Percentiles rank a stretch among this genome's conserved stretches.
Conservation (phyloP, 495 filamentous ascomycete species). For the Podospora fimiseda region DNA sequence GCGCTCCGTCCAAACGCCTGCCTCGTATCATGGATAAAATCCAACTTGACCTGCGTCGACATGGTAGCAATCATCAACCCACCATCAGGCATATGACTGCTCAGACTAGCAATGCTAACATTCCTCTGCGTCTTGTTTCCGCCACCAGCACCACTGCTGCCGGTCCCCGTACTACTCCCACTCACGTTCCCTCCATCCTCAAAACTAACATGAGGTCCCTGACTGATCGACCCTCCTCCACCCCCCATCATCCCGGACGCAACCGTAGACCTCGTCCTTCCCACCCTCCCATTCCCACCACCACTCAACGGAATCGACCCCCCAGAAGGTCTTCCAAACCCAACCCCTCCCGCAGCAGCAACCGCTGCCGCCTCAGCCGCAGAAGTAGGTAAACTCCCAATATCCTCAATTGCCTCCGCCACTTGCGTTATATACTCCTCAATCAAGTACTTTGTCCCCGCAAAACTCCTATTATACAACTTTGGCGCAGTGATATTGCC, state of each 20-base stretch:
- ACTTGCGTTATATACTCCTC: slow-evolving; percentile 87
- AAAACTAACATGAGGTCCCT: slow-evolving; percentile 6
- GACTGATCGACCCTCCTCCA: not conserved
- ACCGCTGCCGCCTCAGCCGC: slow-evolving; percentile 15
- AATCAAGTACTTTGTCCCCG: slow-evolving; percentile 83
- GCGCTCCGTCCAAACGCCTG: slow-evolving; percentile 86
- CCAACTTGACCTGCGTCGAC: slow-evolving; percentile 77
- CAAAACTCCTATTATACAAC: slow-evolving; percentile 78
- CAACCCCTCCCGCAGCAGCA: not conserved
- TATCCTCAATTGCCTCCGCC: slow-evolving; percentile 69
- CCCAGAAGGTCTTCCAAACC: too few relatives aligned
- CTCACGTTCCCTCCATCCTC: slow-evolving; percentile 4
- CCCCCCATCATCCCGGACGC: not conserved
- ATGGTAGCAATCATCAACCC: slow-evolving; percentile 29
- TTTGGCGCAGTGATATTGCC: slow-evolving; percentile 84
- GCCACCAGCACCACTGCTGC: not conserved
- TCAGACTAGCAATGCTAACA: not conserved
- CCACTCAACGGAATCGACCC: too few relatives aligned
- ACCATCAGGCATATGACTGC: not conserved
- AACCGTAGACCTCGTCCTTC: not conserved
- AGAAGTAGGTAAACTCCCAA: slow-evolving; percentile 63
- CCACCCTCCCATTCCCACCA: not conserved
- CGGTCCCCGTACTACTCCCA: slow-evolving; percentile 3
- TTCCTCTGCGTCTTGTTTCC: not conserved
- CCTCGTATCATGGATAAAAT: slow-evolving; percentile 81